Conservation (phyloP, 441 rosid genomes). For the Hura crepitans region DNA sequence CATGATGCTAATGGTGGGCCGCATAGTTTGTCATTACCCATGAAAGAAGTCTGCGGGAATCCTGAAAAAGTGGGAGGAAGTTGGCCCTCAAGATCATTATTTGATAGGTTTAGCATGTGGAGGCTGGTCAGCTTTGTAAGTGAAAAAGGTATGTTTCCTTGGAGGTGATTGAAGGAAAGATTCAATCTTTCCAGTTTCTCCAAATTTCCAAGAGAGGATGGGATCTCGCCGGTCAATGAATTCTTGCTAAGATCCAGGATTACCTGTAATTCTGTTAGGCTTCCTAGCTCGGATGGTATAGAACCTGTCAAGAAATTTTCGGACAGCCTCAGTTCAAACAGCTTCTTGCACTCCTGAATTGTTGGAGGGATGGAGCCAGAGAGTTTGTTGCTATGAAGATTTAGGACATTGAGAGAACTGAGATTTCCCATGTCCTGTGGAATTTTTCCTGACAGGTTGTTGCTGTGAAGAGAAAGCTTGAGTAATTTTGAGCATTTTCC, state of each 20-base stretch:
- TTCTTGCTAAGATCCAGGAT: slow-evolving; percentile 71
- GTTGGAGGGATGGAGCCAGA: slow-evolving; percentile 65
- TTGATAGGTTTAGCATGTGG: slow-evolving; percentile 65
- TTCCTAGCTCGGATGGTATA: slow-evolving; percentile 68
- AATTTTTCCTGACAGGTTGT: slow-evolving; percentile 56
- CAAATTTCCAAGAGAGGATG: slow-evolving; percentile 56
- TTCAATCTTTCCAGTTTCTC: slow-evolving; percentile 66
- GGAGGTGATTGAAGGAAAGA: slow-evolving; percentile 62
- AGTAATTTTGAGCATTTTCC: slow-evolving; percentile 65
- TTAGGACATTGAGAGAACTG: slow-evolving; percentile 63
- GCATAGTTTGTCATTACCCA: slow-evolving; percentile 50
- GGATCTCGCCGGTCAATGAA: slow-evolving; percentile 54
- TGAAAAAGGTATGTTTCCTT: slow-evolving; percentile 56
- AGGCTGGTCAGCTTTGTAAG: slow-evolving; percentile 77
- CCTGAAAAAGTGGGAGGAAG: slow-evolving; percentile 53
- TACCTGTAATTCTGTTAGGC: slow-evolving; percentile 72
- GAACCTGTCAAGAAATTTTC: slow-evolving; percentile 61
- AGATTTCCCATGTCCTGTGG: slow-evolving; percentile 69
- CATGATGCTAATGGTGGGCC: slow-evolving; percentile 59
- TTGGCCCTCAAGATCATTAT: slow-evolving; percentile 63
- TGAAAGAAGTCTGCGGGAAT: slow-evolving; percentile 58
- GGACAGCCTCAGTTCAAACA: slow-evolving; percentile 72
- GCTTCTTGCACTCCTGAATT: slow-evolving; percentile 67
- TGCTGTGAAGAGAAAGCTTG: slow-evolving; percentile 64
- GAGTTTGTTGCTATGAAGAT: slow-evolving; percentile 60